These are phyloP conservation scores for Arthrobotrys conoides DNA, from an alignment of 2,329 filamentous ascomycete species.

Conservation along the genomic window DNA sequence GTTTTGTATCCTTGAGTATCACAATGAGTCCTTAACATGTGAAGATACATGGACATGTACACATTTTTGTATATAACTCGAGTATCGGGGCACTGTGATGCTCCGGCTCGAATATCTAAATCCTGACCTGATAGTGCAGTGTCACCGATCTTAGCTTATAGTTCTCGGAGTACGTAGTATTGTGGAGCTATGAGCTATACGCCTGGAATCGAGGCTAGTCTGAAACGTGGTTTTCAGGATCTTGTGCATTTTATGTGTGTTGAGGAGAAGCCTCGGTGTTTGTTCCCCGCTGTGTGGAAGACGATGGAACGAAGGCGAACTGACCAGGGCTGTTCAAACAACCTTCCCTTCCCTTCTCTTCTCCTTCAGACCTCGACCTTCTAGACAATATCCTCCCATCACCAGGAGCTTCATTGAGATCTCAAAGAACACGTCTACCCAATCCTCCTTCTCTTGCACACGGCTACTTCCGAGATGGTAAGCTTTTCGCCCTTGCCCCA, in stretches of 20 bases:
- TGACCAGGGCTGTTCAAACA: slow-evolving; percentile 13
- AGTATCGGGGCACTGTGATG: neutral
- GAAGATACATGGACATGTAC: slow-evolving; percentile 11
- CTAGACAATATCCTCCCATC: slow-evolving; percentile 25
- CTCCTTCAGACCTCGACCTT: slow-evolving; percentile 12
- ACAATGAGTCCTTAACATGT: slow-evolving; percentile 17
- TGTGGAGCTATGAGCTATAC: neutral
- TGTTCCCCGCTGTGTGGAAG: slow-evolving; percentile 52
- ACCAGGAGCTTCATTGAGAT: slow-evolving; percentile 22
- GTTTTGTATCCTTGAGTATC: slow-evolving; percentile 2
- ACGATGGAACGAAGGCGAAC: slow-evolving; percentile 49
- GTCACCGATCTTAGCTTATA: neutral
- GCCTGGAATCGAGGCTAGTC: too few relatives aligned
- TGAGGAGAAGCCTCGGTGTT: slow-evolving; percentile 35
- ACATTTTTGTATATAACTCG: slow-evolving; percentile 34
- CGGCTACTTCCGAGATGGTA: slow-evolving; percentile 51
- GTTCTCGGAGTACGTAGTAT: neutral
- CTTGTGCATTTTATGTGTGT: slow-evolving; percentile 16
- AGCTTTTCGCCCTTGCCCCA: slow-evolving; percentile 21
- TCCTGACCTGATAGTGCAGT: slow-evolving; percentile 2
- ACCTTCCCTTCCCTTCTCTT: slow-evolving; percentile 6
- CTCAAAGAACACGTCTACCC: slow-evolving; percentile 5
- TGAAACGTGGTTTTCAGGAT: slow-evolving; percentile 1
- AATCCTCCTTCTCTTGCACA: neutral
- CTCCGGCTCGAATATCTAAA: slow-evolving; percentile 3